Conservation (phyloP, 441 rosid species). For the Daphne laureola region DNA sequence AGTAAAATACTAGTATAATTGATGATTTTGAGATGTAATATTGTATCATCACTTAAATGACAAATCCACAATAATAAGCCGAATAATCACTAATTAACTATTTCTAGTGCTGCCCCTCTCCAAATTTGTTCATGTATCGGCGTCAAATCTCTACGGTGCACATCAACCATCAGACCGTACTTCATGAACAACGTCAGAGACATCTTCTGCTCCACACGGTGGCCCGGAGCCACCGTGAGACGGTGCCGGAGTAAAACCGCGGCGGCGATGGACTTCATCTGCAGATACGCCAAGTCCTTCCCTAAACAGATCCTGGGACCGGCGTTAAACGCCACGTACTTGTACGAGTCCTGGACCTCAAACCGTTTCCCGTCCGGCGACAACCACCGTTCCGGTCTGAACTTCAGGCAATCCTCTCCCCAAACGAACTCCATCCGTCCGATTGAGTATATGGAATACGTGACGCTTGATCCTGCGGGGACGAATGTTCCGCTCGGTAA, state of each 20-base stretch:
- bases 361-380: conserved; percentile 34
- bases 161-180: conserved; percentile 51
- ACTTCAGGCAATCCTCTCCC: conserved; percentile 71
- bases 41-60: no score
- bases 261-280: conserved; percentile 76
- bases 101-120: no score
- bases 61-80: no score
- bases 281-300: conserved; percentile 76
- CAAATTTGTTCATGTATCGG: conserved; percentile 23
- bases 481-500: conserved; percentile 57
- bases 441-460: conserved; percentile 62
- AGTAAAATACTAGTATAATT: no score
- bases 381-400: conserved; percentile 75
- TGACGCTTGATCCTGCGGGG: conserved; percentile 62
- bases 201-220: conserved; percentile 79
- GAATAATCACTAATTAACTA: no score
- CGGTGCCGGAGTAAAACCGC: conserved; percentile 59
- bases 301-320: conserved; percentile 82
- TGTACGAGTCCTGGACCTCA: conserved; percentile 34
- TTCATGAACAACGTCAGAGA: conserved; percentile 86
- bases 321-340: conserved; percentile 62
- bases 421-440: conserved; percentile 66
- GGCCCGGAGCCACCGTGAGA: conserved; percentile 45
- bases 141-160: conserved; percentile 45
- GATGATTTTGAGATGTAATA: no score